These are phyloP conservation scores for Komagataella ulmi DNA, from an alignment of 805 yeast species.

Conservation along the genomic window DNA sequence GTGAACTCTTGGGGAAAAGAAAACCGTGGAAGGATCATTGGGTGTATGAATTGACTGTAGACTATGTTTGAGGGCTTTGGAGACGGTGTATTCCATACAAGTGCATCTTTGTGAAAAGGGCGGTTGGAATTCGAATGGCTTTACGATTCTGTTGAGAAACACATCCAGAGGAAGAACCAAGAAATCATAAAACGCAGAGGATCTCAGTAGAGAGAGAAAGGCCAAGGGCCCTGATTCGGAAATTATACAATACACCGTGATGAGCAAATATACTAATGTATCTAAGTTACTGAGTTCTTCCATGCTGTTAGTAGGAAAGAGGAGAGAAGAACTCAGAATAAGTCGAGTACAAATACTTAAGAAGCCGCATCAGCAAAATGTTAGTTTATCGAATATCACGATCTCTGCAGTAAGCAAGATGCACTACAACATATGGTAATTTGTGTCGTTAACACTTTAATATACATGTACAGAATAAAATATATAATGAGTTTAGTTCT, in stretches of 20 bases:
- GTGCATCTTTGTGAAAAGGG: conserved; percentile 17
- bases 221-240: not conserved
- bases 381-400: not conserved
- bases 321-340: not conserved
- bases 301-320: conserved; percentile 7
- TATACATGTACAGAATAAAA: not conserved
- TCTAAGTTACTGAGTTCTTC: conserved; percentile 18
- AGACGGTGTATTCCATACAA: conserved; percentile 12
- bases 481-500: not conserved
- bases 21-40: conserved; percentile 9
- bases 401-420: not conserved
- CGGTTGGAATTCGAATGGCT: conserved; percentile 17
- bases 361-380: not conserved
- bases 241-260: conserved; percentile 4
- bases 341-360: not conserved
- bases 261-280: conserved; percentile 9
- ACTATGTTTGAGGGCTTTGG: conserved; percentile 9
- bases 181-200: conserved; percentile 8
- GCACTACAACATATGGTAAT: not conserved
- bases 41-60: conserved; percentile 5
- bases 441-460: not conserved
- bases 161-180: conserved; percentile 13
- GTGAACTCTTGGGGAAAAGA: conserved; percentile 18
- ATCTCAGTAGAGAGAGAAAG: conserved; percentile 4
- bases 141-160: conserved; percentile 14